These are phyloP conservation scores for Psilocybe mexicana DNA, from an alignment of 1,284 basidiomycete species.

Conservation along the genomic window DNA sequence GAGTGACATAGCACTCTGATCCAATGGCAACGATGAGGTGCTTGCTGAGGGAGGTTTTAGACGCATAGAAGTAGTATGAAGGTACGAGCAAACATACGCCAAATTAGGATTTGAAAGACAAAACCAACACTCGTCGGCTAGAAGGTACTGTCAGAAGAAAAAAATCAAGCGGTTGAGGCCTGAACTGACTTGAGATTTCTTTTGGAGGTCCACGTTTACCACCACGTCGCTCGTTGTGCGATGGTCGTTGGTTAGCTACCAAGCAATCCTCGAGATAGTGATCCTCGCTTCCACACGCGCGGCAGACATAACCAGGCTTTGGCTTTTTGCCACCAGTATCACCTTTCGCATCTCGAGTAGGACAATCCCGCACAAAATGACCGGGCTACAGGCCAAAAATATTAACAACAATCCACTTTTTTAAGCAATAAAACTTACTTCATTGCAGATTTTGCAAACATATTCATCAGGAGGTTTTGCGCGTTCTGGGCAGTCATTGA, in stretches of 20 bases:
- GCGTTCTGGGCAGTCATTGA: slow-evolving; percentile 72
- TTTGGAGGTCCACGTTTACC: slow-evolving; percentile 65
- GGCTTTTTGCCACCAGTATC: slow-evolving; percentile 81
- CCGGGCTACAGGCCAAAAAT: slow-evolving; percentile 49
- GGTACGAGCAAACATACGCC: slow-evolving; percentile 51
- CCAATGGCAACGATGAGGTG: slow-evolving; percentile 94
- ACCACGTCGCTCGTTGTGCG: slow-evolving; percentile 40
- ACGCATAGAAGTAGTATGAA: neutral
- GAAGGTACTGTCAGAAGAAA: slow-evolving; percentile 7
- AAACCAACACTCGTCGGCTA: slow-evolving; percentile 94
- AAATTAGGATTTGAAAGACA: slow-evolving; percentile 91
- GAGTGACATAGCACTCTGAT: slow-evolving; percentile 86
- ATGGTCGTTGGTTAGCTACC: slow-evolving; percentile 51
- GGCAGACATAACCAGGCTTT: slow-evolving; percentile 81
- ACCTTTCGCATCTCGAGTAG: slow-evolving; percentile 69
- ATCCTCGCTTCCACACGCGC: slow-evolving; percentile 81
- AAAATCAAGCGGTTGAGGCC: slow-evolving; percentile 13
- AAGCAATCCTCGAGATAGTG: slow-evolving; percentile 89
- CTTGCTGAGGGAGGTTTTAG: slow-evolving; percentile 56
- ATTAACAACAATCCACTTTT: neutral
- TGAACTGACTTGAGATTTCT: slow-evolving; percentile 72
- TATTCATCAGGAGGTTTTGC: slow-evolving; percentile 80
- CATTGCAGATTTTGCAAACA: slow-evolving; percentile 82
- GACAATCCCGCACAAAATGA: slow-evolving; percentile 87
- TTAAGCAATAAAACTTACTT: slow-evolving; percentile 33